A percentile compares a stretch with the other conserved stretches of the same genome.
phyloP scores from a whole-genome alignment of 352 stramenopile species.

The Globisporangium perplexum region DNA sequence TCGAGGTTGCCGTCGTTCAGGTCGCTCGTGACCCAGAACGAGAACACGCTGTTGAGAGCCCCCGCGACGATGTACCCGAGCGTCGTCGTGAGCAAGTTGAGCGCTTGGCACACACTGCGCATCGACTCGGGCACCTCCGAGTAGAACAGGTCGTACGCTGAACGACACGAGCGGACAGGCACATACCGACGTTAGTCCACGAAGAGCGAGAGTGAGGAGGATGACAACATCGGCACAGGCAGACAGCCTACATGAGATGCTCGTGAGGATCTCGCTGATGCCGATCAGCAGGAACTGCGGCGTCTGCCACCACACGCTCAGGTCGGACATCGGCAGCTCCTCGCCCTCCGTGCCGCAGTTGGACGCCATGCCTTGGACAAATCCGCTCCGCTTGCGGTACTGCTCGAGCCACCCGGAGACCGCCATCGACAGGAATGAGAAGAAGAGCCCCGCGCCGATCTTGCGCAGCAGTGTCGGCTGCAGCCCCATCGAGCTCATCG shows the following conservation, averaged over 20 bases:
- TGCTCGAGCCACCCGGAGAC: conserved; percentile 65
- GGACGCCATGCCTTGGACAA: conserved; percentile 43
- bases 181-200: not conserved
- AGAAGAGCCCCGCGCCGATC: conserved; percentile 83
- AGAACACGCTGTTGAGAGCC: conserved; percentile 84
- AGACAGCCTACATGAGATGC: conserved; percentile 72
- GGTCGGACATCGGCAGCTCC: conserved; percentile 60
- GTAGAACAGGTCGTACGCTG: conserved; percentile 90
- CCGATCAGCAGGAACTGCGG: conserved; percentile 89
- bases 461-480: conserved; percentile 81
- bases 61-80: conserved; percentile 83
- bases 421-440: conserved; percentile 74
- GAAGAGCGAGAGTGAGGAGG: not conserved
- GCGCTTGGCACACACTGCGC: conserved; percentile 86
- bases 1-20: conserved; percentile 89
- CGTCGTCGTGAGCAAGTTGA: conserved; percentile 89
- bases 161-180: not conserved
- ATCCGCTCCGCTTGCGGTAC: conserved; percentile 48
- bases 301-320: conserved; percentile 90
- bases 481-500: conserved; percentile 53
- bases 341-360: conserved; percentile 71
- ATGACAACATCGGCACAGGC: not conserved
- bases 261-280: conserved; percentile 86
- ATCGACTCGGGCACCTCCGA: conserved; percentile 89
- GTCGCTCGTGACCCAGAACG: conserved; percentile 87